Conservation (phyloP, 768 basidiomycete species). For the Russula sp. region DNA sequence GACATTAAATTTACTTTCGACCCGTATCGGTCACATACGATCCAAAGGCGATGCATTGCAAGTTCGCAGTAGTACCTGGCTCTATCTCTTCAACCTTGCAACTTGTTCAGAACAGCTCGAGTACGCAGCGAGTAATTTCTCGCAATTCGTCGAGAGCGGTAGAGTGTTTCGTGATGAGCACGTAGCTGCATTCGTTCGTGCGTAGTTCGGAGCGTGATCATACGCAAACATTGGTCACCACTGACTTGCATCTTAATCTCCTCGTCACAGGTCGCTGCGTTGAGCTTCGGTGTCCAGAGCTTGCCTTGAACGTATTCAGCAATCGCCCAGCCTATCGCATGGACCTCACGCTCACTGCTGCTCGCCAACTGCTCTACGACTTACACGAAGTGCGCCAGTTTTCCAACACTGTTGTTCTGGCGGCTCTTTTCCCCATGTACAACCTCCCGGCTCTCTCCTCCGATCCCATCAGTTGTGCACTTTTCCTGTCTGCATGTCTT, state of each 20-base stretch:
- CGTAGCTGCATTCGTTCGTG: slow-evolving; percentile 14
- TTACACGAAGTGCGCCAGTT: slow-evolving; percentile 43
- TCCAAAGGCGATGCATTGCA: neutral
- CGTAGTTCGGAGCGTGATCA: neutral
- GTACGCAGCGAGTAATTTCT: slow-evolving; percentile 11
- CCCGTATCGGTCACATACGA: neutral
- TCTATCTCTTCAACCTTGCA: slow-evolving; percentile 20
- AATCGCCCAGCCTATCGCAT: slow-evolving; percentile 57
- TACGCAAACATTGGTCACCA: neutral
- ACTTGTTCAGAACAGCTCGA: slow-evolving; percentile 12
- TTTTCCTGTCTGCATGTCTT: slow-evolving; percentile 51
- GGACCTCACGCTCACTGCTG: slow-evolving; percentile 41
- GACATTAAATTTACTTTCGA: slow-evolving; percentile 6
- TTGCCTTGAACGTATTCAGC: slow-evolving; percentile 55
- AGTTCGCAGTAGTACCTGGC: slow-evolving; percentile 18
- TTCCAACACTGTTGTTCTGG: slow-evolving; percentile 40
- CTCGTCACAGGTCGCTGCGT: slow-evolving; percentile 48
- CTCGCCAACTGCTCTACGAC: slow-evolving; percentile 50
- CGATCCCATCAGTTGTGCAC: slow-evolving; percentile 51
- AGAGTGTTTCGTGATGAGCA: slow-evolving; percentile 13
- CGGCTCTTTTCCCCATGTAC: slow-evolving; percentile 49
- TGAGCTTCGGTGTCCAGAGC: slow-evolving; percentile 44
- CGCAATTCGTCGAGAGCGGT: slow-evolving; percentile 11
- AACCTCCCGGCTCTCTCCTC: slow-evolving; percentile 43
- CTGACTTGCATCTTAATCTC: neutral